A percentile compares a stretch with the other conserved stretches of the same genome.
Evolutionary conservation across 1,284 basidiomycete genomes (phyloP).

Genomic region (Sporisorium scitamineum): DNA sequence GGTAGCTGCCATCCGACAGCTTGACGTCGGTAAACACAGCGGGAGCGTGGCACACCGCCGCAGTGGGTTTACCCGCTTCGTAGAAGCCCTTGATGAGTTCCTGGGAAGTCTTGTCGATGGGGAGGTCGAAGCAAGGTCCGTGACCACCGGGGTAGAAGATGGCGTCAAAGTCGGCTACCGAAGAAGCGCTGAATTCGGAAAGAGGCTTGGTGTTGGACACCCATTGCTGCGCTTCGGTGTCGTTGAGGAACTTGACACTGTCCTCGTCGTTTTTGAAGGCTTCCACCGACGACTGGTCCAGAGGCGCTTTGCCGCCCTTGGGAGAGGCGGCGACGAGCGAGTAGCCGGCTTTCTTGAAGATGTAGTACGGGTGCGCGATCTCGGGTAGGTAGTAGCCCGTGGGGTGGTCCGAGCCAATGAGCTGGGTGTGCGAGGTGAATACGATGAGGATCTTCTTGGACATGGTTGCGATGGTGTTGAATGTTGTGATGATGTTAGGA

Average conservation of each 20-base stretch:
- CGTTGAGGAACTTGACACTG: slow-evolving; percentile 76
- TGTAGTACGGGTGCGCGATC: slow-evolving; percentile 84
- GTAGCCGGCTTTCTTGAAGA: slow-evolving; percentile 74
- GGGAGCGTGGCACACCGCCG: slow-evolving; percentile 62
- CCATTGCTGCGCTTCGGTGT: slow-evolving; percentile 74
- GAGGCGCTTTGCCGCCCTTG: slow-evolving; percentile 78
- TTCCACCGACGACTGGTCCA: slow-evolving; percentile 76
- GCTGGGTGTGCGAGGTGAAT: slow-evolving; percentile 78
- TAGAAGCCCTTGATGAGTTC: slow-evolving; percentile 56
- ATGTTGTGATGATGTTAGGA: background rate
- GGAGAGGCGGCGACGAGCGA: slow-evolving; percentile 80
- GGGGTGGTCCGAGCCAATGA: slow-evolving; percentile 74
- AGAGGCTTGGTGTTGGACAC: slow-evolving; percentile 76
- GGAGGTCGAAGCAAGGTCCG: slow-evolving; percentile 63
- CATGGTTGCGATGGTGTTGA: slow-evolving; percentile 13
- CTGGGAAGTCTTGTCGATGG: slow-evolving; percentile 50
- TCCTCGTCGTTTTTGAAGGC: slow-evolving; percentile 75
- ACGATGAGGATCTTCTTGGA: slow-evolving; percentile 76
- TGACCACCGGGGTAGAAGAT: slow-evolving; percentile 82
- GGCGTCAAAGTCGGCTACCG: slow-evolving; percentile 74
- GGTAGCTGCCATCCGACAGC: slow-evolving; percentile 54
- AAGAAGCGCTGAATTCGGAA: slow-evolving; percentile 75
- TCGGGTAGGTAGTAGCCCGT: slow-evolving; percentile 74
- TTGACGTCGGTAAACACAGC: slow-evolving; percentile 61
- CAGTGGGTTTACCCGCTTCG: slow-evolving; percentile 53